Evolutionary conservation across 2,329 filamentous ascomycete species (phyloP).

Genomic region (Fonsecaea monophora): DNA sequence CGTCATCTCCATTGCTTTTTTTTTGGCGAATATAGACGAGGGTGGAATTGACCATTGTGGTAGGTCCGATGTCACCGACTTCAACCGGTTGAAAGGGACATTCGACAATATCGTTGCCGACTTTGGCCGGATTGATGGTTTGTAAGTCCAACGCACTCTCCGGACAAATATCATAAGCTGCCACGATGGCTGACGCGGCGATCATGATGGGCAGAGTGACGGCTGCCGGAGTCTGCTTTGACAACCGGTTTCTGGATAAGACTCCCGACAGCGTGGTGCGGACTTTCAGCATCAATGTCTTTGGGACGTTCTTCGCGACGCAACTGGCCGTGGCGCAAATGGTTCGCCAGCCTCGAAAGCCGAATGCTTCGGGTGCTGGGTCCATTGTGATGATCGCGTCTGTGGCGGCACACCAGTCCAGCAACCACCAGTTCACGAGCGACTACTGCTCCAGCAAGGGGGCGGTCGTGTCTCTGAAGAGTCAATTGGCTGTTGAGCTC

Average conservation of each 20-base stretch:
- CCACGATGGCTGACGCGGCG: not conserved
- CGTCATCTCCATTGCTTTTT: not conserved
- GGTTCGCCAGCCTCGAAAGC: constrained; percentile 49
- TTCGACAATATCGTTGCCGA: constrained; percentile 47
- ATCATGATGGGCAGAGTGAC: constrained; percentile 17
- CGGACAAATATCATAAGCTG: too few relatives aligned
- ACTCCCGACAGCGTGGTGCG: constrained; percentile 51
- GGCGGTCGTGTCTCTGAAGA: constrained; percentile 45
- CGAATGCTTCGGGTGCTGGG: constrained; percentile 40
- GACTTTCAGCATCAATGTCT: constrained; percentile 52
- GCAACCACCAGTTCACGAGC: constrained; percentile 24
- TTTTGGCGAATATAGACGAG: not conserved
- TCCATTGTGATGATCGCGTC: constrained; percentile 34
- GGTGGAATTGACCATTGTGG: not conserved
- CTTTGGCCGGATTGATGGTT: constrained; percentile 52
- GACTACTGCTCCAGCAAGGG: constrained; percentile 47
- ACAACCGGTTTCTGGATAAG: constrained; percentile 54
- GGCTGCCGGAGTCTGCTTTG: constrained; percentile 53
- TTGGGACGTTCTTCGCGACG: constrained; percentile 54
- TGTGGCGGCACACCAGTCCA: constrained; percentile 27
- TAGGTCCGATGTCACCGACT: constrained; percentile 43
- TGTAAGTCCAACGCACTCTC: constrained; percentile 9
- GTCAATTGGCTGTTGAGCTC: constrained; percentile 56
- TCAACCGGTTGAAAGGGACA: constrained; percentile 43
- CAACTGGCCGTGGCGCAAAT: constrained; percentile 59